Percentiles rank a stretch among this genome's conserved stretches.
These are phyloP conservation scores for Schwanniomyces pseudopolymorphus DNA, from an alignment of 805 yeast species.

Conservation along the genomic window DNA sequence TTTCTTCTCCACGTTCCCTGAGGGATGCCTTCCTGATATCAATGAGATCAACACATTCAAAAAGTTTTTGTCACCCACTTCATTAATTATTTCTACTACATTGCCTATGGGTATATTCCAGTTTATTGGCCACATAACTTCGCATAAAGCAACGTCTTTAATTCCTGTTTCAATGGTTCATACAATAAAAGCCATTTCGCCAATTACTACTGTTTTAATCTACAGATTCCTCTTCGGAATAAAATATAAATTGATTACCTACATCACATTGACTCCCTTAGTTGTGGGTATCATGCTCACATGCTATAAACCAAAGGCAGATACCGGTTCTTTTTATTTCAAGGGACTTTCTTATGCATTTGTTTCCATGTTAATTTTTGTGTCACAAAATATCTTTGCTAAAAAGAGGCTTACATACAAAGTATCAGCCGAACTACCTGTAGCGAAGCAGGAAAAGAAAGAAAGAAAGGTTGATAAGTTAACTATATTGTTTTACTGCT, in stretches of 20 bases:
- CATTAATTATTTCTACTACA: slow-evolving; percentile 57
- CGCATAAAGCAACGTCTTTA: slow-evolving; percentile 87
- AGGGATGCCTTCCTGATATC: slow-evolving; percentile 48
- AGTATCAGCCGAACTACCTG: slow-evolving; percentile 20
- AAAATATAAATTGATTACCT: slow-evolving; percentile 63
- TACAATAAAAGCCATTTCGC: slow-evolving; percentile 89
- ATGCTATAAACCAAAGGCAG: slow-evolving; percentile 51
- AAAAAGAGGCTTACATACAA: slow-evolving; percentile 62
- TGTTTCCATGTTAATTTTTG: slow-evolving; percentile 65
- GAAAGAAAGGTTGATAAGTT: slow-evolving; percentile 61
- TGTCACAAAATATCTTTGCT: slow-evolving; percentile 78
- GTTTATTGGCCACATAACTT: slow-evolving; percentile 85
- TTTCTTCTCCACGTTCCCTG: slow-evolving; percentile 36
- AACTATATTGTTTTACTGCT: slow-evolving; percentile 70
- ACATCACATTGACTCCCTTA: slow-evolving; percentile 75
- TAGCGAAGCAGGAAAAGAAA: slow-evolving; percentile 9
- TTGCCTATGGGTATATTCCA: slow-evolving; percentile 95
- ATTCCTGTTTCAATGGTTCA: slow-evolving; percentile 96
- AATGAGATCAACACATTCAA: slow-evolving; percentile 23
- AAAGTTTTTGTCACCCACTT: slow-evolving; percentile 55
- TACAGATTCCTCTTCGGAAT: slow-evolving; percentile 63
- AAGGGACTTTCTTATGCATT: slow-evolving; percentile 52
- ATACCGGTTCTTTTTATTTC: slow-evolving; percentile 19
- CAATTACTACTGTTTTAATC: slow-evolving; percentile 80
- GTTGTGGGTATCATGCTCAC: slow-evolving; percentile 83